Conservation (phyloP, 257 asterid species). For the Forsythia viridissima region DNA sequence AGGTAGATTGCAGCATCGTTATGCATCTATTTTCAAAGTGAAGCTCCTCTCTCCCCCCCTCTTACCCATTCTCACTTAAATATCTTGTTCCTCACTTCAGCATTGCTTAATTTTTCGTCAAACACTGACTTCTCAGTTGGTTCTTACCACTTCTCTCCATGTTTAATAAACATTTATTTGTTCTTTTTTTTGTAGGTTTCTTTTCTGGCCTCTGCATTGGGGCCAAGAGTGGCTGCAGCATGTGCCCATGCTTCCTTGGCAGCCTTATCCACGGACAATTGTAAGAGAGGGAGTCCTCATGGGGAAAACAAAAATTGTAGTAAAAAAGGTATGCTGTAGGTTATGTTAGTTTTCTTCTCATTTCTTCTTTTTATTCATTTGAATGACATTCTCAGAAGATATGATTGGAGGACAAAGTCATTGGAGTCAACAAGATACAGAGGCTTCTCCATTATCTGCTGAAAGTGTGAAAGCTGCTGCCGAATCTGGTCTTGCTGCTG, state of each 20-base stretch:
- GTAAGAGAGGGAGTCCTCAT: constrained; percentile 38
- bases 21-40: background rate
- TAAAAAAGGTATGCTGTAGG: constrained; percentile 43
- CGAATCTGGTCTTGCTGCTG: constrained; percentile 61
- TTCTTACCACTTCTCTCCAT: background rate
- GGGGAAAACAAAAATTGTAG: constrained; percentile 34
- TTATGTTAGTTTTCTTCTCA: background rate
- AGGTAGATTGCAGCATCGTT: background rate
- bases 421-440: constrained; percentile 35
- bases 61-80: background rate
- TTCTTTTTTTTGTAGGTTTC: constrained; percentile 50
- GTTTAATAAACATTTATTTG: constrained; percentile 12
- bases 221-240: constrained; percentile 78
- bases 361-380: constrained; percentile 6
- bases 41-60: background rate
- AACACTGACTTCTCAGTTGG: too few species aligned
- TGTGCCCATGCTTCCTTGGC: constrained; percentile 71
- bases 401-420: constrained; percentile 14
- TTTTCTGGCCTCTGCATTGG: constrained; percentile 63
- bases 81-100: background rate
- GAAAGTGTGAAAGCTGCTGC: constrained; percentile 61
- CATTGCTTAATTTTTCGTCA: background rate
- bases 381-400: constrained; percentile 24
- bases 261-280: constrained; percentile 44
- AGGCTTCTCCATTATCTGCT: constrained; percentile 42